Evolutionary conservation across 2,329 filamentous ascomycete genomes (phyloP), one percentile per base, ranked within the genome.

Genomic region (Sclerotinia spermophila): DNA sequence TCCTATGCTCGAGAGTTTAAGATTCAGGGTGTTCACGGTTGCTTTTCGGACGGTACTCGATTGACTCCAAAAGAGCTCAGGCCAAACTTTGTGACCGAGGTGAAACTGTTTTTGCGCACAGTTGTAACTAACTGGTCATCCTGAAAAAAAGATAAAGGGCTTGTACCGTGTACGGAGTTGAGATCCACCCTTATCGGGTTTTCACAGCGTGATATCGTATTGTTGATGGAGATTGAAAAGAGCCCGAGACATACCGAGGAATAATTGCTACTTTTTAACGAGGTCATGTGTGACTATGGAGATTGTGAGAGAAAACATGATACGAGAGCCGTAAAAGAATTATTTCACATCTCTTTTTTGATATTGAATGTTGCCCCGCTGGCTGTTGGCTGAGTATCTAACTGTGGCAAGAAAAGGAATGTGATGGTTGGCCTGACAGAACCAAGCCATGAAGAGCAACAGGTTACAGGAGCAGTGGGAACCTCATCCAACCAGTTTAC

Each of bases 181-280:
- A 5, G 60, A 21, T 48, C 44, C 61, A 40, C 62, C 62, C 62
- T 65, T 65, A 65, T 64, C 60, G n/a, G 19, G n/a, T 64, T 64
- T 64, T 48, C 61, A 64, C 44, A 30, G 30, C 33, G 11, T 48
- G 21, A 64, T 35, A 35, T 64, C 30, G 42, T 64, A n/a, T 64
- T 48, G 30, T 64, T 35, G 3, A 19, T 24, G 33, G 38, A 21
- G 40, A 8, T 53, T n/a, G 24, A 48, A 48, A 53, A 65, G 33
- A 33, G 45, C 33, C 62, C 45, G 62, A 65, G 21, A 65, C 33
- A 40, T 65, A n/a, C 62, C 62, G 62, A 65, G 44, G 44, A 48
- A 42, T 44, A 64, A 64, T 64, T 60, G 55, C 27, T 27, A 62
- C 30, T 7, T 35, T 35, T 24, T 59, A 35, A 33, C 33, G 33